Percentiles rank a stretch among this genome's conserved stretches.
Evolutionary conservation across 2,329 filamentous ascomycete genomes (phyloP).

Genomic region (Ascochyta rabiei): DNA sequence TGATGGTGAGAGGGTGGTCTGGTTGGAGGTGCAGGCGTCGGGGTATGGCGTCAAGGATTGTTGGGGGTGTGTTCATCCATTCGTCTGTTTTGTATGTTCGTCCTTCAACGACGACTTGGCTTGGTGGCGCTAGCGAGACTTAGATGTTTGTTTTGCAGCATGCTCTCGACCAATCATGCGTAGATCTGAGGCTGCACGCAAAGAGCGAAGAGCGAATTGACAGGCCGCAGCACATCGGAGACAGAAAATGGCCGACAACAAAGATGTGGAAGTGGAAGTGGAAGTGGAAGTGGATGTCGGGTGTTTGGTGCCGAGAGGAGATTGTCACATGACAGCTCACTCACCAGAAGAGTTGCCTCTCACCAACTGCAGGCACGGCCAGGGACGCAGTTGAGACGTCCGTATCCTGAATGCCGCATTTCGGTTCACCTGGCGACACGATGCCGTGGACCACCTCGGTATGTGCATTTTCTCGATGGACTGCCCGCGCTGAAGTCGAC

Average conservation of each 20-base stretch:
- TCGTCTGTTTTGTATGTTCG: slow-evolving; percentile 70
- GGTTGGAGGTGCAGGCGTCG: slow-evolving; percentile 87
- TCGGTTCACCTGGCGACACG: slow-evolving; percentile 29
- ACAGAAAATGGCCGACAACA: slow-evolving; percentile 8
- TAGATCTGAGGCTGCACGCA: background rate
- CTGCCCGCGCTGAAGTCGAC: slow-evolving; percentile 12
- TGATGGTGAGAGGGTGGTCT: slow-evolving; percentile 89
- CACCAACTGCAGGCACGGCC: slow-evolving; percentile 24
- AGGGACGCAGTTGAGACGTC: slow-evolving; percentile 16
- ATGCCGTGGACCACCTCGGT: slow-evolving; percentile 23
- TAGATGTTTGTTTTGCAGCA: slow-evolving; percentile 1
- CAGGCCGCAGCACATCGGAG: background rate
- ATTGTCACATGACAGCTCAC: slow-evolving; percentile 40
- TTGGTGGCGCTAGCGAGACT: slow-evolving; percentile 20
- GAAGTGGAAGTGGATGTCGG: background rate
- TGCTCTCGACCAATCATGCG: background rate
- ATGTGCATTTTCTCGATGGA: slow-evolving; percentile 33
- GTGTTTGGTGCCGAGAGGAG: slow-evolving; percentile 1
- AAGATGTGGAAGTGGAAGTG: background rate
- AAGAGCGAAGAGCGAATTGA: too few species aligned
- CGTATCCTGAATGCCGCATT: slow-evolving; percentile 10
- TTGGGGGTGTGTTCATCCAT: slow-evolving; percentile 84
- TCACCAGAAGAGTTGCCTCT: slow-evolving; percentile 43
- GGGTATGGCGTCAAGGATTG: slow-evolving; percentile 75
- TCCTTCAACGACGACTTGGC: slow-evolving; percentile 64